Conservation (phyloP, 1,139 yeast species). For the Casaregolazyma suthepensis region DNA sequence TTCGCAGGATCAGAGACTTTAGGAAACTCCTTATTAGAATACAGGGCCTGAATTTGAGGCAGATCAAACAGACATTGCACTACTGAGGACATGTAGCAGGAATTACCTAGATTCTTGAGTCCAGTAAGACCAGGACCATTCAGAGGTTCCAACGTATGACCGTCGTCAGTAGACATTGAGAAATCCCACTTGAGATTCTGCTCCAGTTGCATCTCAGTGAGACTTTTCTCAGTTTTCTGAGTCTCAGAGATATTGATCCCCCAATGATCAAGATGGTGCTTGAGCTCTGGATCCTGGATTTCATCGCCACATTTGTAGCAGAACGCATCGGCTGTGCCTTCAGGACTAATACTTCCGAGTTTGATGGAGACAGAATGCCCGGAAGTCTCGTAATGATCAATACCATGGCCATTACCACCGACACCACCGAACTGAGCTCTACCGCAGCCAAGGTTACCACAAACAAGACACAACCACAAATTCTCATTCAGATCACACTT, state of each 20-base stretch:
- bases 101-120: conserved; percentile 80
- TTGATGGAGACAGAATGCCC: conserved; percentile 82
- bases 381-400: conserved; percentile 53
- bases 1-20: conserved; percentile 48
- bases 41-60: conserved; percentile 32
- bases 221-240: conserved; percentile 68
- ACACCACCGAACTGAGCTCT: conserved; percentile 90
- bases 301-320: conserved; percentile 91
- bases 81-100: conserved; percentile 83
- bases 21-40: conserved; percentile 13
- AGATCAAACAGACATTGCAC: conserved; percentile 61
- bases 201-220: conserved; percentile 84
- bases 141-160: conserved; percentile 57
- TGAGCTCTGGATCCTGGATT: conserved; percentile 62
- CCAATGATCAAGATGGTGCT: conserved; percentile 46
- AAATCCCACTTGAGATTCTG: conserved; percentile 94
- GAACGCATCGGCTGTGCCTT: conserved; percentile 63
- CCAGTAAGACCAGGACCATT: conserved; percentile 74
- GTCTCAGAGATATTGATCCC: conserved; percentile 64
- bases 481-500: conserved; percentile 69
- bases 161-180: conserved; percentile 66
- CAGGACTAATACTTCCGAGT: conserved; percentile 77
- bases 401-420: conserved; percentile 87
- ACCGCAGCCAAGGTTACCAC: conserved; percentile 91
- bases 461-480: conserved; percentile 84